Conservation (phyloP, 1,139 yeast species). For the Pichia sp. region DNA sequence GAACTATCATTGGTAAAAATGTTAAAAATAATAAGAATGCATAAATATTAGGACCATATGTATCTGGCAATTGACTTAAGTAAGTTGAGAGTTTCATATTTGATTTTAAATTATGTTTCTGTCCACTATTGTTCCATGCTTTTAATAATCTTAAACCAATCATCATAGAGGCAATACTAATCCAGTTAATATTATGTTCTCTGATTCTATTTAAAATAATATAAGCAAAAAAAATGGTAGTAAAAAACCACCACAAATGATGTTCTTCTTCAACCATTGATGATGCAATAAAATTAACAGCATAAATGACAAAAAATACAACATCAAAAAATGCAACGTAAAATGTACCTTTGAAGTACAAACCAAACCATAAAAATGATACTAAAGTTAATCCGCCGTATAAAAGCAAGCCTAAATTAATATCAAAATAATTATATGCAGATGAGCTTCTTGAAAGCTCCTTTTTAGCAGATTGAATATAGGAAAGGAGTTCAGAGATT, state of each 20-base stretch:
- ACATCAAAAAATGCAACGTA: slow-evolving; percentile 28
- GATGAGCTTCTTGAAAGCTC: slow-evolving; percentile 62
- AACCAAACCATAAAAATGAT: slow-evolving; percentile 21
- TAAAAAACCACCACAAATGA: slow-evolving; percentile 89
- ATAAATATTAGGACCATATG: slow-evolving; percentile 22
- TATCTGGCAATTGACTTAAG: slow-evolving; percentile 18
- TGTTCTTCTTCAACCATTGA: slow-evolving; percentile 96
- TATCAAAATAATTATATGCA: slow-evolving; percentile 54
- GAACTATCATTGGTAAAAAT: slow-evolving; percentile 13
- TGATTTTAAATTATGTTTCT: slow-evolving; percentile 52
- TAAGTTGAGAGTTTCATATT: slow-evolving; percentile 25
- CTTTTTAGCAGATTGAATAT: slow-evolving; percentile 47
- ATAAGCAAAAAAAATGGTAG: slow-evolving; percentile 30
- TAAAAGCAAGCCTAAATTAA: slow-evolving; percentile 43
- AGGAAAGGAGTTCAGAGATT: slow-evolving; percentile 31
- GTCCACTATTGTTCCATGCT: slow-evolving; percentile 90
- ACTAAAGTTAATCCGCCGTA: slow-evolving; percentile 30
- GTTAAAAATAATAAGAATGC: slow-evolving; percentile 16
- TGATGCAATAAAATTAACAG: slow-evolving; percentile 72
- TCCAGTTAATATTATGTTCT: neutral
- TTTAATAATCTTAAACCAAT: slow-evolving; percentile 54
- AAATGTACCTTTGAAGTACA: slow-evolving; percentile 10
- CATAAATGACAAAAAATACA: slow-evolving; percentile 39
- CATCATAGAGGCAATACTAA: slow-evolving; percentile 25
- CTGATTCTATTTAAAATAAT: slow-evolving; percentile 12